Base-by-base conservation (phyloP, 805 yeast species). In the Wickerhamomyces xylosicus region DNA sequence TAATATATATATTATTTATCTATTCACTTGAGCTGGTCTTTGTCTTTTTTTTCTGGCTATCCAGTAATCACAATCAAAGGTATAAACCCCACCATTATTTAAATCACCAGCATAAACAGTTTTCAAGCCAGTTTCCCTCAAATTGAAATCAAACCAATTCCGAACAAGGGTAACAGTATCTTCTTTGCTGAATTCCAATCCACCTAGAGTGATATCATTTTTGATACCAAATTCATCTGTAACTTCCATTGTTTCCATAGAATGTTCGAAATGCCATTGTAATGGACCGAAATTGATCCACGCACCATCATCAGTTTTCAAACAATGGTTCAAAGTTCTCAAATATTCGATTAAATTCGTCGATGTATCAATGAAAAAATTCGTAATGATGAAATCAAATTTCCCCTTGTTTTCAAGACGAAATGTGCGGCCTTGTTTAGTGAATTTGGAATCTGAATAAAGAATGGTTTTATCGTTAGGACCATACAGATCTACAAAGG, bases 251-350 rank as follows among this genome's bases (percentile, higher is more conserved):
- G 57, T 50, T 14, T 58, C 59, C 15, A 56, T 62, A 27, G 67
- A 72, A 40, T 69, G 71, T 47, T 79, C 87, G 50, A 69, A 77
- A 56, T 82, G 90, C 87, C 87, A 79, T 37, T 77, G 57, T 34
- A 79, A 57, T 0, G 85, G 86, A 0, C 87, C 87, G 50, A 76
- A 72, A 49, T 79, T 78, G 20, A 77, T 58, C 85, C 85, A 79
- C 15, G 57, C 40, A 0, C 81, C 85, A 5, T 56, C 59, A 0
- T 54, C 50, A n/a, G n/a, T n/a, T 27, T 63, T 61, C 41, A 78
- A 47, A 19, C 71, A 63, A 47, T 72, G 63, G 31, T 58, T 54
- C 2, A 79, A 64, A 0, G 79, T 58, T 37, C 61, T 62, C 32
- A 79, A 32, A 46, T 77, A 78, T 35, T 78, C 83, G 11, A 78